Percentiles rank a stretch among this genome's conserved stretches.
phyloP scores from a whole-genome alignment of 352 stramenopile species.

The Phytophthora hibernalis region DNA sequence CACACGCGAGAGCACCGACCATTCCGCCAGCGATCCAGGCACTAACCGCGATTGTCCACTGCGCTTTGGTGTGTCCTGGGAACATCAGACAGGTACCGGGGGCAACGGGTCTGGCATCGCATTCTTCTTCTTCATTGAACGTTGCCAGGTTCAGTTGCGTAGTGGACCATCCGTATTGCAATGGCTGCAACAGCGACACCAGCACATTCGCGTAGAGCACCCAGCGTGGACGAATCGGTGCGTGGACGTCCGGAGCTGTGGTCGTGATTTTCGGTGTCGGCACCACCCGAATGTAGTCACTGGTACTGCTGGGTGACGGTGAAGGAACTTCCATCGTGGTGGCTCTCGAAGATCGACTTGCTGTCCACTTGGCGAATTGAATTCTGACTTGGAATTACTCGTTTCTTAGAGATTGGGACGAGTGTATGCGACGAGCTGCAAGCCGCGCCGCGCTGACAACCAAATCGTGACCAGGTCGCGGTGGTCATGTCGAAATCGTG shows the following conservation, averaged over 20 bases:
- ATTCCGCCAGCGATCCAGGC: conserved; percentile 46
- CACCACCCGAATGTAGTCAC: conserved; percentile 16
- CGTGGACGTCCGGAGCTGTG: conserved; percentile 5
- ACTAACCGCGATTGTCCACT: conserved; percentile 60
- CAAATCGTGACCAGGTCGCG: not conserved
- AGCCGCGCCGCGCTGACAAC: not conserved
- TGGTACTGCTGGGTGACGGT: conserved; percentile 13
- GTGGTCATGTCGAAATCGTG: conserved; percentile 7
- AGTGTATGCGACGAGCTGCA: conserved; percentile 10
- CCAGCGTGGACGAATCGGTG: conserved; percentile 21
- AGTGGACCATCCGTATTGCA: conserved; percentile 63
- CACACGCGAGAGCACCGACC: conserved; percentile 41
- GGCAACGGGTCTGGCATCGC: conserved; percentile 40
- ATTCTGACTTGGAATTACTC: conserved; percentile 14
- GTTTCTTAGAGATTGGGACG: conserved; percentile 7
- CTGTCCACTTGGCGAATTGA: conserved; percentile 20
- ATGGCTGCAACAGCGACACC: conserved; percentile 45
- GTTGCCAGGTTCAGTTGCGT: conserved; percentile 61
- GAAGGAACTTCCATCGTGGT: conserved; percentile 16
- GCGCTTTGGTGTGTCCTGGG: conserved; percentile 45
- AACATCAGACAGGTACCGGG: conserved; percentile 66
- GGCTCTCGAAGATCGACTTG: conserved; percentile 10
- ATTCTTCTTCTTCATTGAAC: conserved; percentile 51
- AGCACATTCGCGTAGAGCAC: conserved; percentile 48
- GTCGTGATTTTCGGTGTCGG: conserved; percentile 12